Conservation (phyloP, 2,329 filamentous ascomycete genomes). For the Arthrinium phaeospermum region DNA sequence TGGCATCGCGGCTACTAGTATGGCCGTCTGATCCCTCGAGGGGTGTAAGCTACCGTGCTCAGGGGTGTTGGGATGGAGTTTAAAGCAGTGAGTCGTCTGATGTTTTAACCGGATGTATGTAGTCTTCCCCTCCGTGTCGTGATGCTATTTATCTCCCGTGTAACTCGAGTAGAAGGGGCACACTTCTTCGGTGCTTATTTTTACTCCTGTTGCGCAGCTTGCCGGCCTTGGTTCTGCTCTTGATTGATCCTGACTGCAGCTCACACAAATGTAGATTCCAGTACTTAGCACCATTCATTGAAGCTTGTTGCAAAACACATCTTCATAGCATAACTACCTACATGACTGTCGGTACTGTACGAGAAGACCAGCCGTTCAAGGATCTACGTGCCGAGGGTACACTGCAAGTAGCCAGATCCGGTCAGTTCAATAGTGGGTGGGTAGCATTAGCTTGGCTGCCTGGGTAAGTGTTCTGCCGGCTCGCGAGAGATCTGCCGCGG, state of each 20-base stretch:
- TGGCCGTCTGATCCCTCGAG: neutral
- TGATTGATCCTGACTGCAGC: neutral
- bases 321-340: neutral
- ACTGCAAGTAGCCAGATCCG: neutral
- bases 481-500: neutral
- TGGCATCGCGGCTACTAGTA: constrained; percentile 4
- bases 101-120: neutral
- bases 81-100: neutral
- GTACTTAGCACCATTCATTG: neutral
- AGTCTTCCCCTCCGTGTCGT: neutral
- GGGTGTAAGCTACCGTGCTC: neutral
- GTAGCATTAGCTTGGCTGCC: neutral
- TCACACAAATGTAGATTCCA: neutral
- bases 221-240: neutral
- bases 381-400: neutral
- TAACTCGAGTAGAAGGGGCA: neutral
- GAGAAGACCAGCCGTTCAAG: neutral
- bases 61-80: neutral
- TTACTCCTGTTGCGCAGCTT: neutral
- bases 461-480: constrained; percentile 9
- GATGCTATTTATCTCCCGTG: neutral
- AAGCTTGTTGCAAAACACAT: neutral
- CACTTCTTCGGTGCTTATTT: neutral
- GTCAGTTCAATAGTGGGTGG: neutral
- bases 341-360: neutral